Evolutionary conservation across 208 protist species (phyloP).

Genomic region (Acanthamoeba castellanii): DNA sequence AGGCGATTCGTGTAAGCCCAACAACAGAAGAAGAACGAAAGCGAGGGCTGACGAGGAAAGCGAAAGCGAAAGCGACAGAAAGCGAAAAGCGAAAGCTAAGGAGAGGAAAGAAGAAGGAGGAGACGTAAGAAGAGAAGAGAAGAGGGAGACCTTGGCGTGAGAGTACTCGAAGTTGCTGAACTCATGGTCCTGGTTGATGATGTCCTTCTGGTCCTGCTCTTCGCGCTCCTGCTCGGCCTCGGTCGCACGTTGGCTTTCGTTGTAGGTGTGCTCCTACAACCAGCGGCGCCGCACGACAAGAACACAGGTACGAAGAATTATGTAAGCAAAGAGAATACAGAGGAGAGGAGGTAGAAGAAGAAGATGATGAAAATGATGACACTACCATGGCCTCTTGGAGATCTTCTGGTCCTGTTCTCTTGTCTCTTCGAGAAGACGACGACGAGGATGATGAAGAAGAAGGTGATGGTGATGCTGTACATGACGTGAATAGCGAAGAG

Average conservation of each 20-base stretch:
- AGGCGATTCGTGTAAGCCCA: background rate
- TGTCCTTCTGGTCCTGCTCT: slow-evolving; percentile 52
- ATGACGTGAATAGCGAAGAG: background rate
- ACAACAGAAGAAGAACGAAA: too few species aligned
- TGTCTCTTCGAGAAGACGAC: too few species aligned
- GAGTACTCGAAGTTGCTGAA: slow-evolving; percentile 36
- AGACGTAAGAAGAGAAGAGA: background rate
- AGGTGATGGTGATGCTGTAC: background rate
- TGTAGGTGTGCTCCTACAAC: slow-evolving; percentile 32
- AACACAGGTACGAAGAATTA: background rate
- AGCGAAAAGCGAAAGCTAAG: background rate
- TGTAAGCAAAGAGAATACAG: background rate
- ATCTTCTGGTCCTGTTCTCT: background rate
- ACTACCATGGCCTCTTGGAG: slow-evolving; percentile 6
- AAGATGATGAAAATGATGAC: background rate
- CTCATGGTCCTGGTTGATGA: slow-evolving; percentile 38
- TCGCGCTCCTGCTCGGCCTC: slow-evolving; percentile 53
- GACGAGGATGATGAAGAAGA: background rate
- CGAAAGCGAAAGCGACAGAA: background rate
- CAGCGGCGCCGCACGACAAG: background rate
- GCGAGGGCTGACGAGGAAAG: background rate
- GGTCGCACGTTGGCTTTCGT: slow-evolving; percentile 15
- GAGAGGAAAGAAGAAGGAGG: background rate
- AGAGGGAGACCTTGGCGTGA: slow-evolving; percentile 16
- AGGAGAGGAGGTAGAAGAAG: background rate